Conservation (phyloP, 2,329 filamentous ascomycete genomes). For the Colletotrichum sp. region DNA sequence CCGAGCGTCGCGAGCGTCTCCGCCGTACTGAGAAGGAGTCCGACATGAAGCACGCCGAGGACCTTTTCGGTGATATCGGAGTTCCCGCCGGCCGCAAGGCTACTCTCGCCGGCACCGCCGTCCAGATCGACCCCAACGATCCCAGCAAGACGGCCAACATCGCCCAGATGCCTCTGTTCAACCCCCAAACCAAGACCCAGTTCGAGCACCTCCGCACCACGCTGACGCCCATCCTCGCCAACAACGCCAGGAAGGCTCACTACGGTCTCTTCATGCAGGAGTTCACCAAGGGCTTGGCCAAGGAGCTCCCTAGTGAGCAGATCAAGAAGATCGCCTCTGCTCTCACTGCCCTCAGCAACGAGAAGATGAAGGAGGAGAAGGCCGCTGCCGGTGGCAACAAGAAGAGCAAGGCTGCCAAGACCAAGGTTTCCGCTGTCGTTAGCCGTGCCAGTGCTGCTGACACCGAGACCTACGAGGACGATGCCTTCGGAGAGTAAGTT, state of each 20-base stretch:
- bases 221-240: constrained; percentile 77
- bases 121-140: constrained; percentile 74
- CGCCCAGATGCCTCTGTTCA: constrained; percentile 81
- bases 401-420: constrained; percentile 97
- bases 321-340: constrained; percentile 94
- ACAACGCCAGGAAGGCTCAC: constrained; percentile 85
- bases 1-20: constrained; percentile 75
- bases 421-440: constrained; percentile 83
- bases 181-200: constrained; percentile 84
- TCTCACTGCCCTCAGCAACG: constrained; percentile 90
- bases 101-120: constrained; percentile 66
- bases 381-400: constrained; percentile 90
- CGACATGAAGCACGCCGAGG: constrained; percentile 88
- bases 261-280: constrained; percentile 92
- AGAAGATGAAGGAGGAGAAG: constrained; percentile 99
- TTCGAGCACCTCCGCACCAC: constrained; percentile 81
- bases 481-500: constrained; percentile 82
- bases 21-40: constrained; percentile 83
- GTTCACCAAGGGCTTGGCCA: constrained; percentile 84
- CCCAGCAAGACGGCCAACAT: constrained; percentile 84
- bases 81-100: constrained; percentile 70
- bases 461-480: constrained; percentile 79
- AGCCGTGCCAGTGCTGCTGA: constrained; percentile 68
- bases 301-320: constrained; percentile 88
- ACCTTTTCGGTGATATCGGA: constrained; percentile 83